Conservation (phyloP, 2,329 filamentous ascomycete species). For the Xylariaceae sp. region DNA sequence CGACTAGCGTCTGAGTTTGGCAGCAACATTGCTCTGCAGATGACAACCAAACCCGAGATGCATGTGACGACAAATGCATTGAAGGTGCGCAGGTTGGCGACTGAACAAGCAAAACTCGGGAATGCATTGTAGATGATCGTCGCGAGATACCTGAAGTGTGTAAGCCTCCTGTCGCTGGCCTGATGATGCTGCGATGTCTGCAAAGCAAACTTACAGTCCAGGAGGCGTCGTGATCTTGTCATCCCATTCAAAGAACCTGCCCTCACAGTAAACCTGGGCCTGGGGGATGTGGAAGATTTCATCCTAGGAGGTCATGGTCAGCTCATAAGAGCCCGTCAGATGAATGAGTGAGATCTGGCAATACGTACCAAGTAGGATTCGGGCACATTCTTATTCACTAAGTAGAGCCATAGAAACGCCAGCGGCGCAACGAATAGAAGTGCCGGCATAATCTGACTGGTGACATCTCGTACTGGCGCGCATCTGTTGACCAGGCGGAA, state of each 20-base stretch:
- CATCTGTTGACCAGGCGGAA: constrained; percentile 1
- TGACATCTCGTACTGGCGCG: background rate
- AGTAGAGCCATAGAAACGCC: constrained; percentile 35
- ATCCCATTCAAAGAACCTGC: constrained; percentile 76
- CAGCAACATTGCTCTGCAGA: constrained; percentile 46
- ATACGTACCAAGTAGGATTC: constrained; percentile 49
- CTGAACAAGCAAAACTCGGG: constrained; percentile 33
- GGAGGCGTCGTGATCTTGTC: constrained; percentile 96
- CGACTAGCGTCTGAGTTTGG: constrained; percentile 13
- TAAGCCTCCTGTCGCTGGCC: constrained; percentile 21
- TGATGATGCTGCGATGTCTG: constrained; percentile 12
- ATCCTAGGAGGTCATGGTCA: constrained; percentile 50
- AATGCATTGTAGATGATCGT: constrained; percentile 39
- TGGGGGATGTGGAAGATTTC: constrained; percentile 88
- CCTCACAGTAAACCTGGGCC: constrained; percentile 77
- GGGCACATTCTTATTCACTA: constrained; percentile 39
- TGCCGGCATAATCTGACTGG: background rate
- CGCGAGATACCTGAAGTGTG: constrained; percentile 31
- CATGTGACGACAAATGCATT: constrained; percentile 43
- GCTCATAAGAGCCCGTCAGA: background rate
- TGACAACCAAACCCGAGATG: constrained; percentile 42
- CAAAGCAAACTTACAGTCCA: constrained; percentile 56
- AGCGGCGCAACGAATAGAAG: constrained; percentile 11
- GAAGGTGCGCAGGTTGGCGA: constrained; percentile 43
- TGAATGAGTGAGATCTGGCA: background rate